A percentile compares a stretch with the other conserved stretches of the same genome.
phyloP scores from a whole-genome alignment of 1,284 basidiomycete genomes.

The Pyrrhoderma noxium region DNA sequence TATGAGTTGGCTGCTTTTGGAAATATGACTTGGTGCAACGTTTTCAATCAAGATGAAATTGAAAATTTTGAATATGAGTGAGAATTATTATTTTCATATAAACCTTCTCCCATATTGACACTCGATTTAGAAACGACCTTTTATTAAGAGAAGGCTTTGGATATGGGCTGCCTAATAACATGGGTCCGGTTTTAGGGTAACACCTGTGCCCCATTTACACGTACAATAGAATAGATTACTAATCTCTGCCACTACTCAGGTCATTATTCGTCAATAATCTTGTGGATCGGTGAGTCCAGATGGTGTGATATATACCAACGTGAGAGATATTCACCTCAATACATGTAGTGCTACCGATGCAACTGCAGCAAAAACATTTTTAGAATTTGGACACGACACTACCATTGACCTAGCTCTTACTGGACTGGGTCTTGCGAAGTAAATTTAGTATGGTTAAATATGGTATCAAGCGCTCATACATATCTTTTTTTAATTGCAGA shows the following conservation, averaged over 20 bases:
- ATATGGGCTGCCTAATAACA: slow-evolving; percentile 33
- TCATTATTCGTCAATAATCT: slow-evolving; percentile 37
- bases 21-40: slow-evolving; percentile 37
- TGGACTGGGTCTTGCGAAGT: slow-evolving; percentile 37
- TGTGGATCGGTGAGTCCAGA: slow-evolving; percentile 31
- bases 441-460: slow-evolving; percentile 12
- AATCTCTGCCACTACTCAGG: slow-evolving; percentile 21
- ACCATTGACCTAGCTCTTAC: slow-evolving; percentile 40
- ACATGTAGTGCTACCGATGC: slow-evolving; percentile 32
- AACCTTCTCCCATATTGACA: neutral
- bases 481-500: slow-evolving; percentile 22
- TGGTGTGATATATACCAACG: neutral
- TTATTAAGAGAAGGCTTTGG: slow-evolving; percentile 40
- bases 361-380: slow-evolving; percentile 30
- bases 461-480: neutral
- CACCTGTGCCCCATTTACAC: neutral
- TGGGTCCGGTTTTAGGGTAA: slow-evolving; percentile 30
- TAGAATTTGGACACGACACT: slow-evolving; percentile 45
- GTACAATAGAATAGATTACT: neutral
- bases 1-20: slow-evolving; percentile 36
- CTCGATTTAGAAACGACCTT: slow-evolving; percentile 37
- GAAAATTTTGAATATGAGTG: slow-evolving; percentile 32
- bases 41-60: slow-evolving; percentile 33
- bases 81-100: neutral
- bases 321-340: neutral